Conservation (phyloP, 2,329 filamentous ascomycete species). For the Chaetomium sp. region DNA sequence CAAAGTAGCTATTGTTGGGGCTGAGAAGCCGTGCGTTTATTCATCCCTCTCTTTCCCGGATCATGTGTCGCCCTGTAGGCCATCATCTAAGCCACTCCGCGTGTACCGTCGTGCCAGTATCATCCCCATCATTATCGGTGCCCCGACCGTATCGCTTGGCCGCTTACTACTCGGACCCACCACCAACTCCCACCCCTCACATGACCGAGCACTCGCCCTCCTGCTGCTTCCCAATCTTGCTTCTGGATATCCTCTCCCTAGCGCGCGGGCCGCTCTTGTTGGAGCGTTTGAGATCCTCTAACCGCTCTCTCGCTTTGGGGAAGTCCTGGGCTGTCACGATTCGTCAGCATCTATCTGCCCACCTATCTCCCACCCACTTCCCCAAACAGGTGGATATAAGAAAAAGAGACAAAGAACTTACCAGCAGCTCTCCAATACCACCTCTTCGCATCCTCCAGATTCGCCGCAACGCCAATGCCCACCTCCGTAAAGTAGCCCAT, state of each 20-base stretch:
- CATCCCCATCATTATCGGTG: conserved; percentile 7
- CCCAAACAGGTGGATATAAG: conserved; percentile 42
- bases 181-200: conserved; percentile 49
- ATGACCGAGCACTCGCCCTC: conserved; percentile 87
- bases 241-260: conserved; percentile 77
- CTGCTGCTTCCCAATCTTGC: conserved; percentile 78
- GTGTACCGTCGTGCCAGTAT: background rate
- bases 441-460: conserved; percentile 91
- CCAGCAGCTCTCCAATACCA: conserved; percentile 98
- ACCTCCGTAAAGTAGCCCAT: conserved; percentile 98
- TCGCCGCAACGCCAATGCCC: conserved; percentile 83
- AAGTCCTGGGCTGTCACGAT: conserved; percentile 79
- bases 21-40: background rate
- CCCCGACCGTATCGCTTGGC: background rate
- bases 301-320: conserved; percentile 85
- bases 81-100: background rate
- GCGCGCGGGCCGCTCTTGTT: conserved; percentile 73
- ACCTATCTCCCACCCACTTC: background rate
- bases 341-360: conserved; percentile 23
- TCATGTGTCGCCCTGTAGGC: background rate
- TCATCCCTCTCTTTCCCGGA: background rate
- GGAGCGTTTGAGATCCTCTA: conserved; percentile 86
- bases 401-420: conserved; percentile 61
- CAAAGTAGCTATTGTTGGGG: background rate
- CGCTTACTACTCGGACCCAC: background rate